Conservation (phyloP, 176 grass and related monocot species). For the Ensete ventricosum region DNA sequence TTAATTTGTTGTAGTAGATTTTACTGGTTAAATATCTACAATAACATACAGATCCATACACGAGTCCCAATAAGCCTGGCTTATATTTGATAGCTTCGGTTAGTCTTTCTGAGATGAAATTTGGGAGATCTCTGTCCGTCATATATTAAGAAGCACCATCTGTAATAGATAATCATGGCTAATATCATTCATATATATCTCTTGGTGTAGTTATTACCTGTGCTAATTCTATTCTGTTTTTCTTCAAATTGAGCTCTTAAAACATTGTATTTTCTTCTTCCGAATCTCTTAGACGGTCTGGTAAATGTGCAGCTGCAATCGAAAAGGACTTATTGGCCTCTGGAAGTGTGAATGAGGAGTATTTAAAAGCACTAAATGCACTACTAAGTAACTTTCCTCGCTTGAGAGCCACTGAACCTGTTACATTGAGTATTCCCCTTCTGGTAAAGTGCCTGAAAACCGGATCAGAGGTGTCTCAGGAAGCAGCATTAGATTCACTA, state of each 20-base stretch:
- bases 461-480: conserved; percentile 91
- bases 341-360: conserved; percentile 94
- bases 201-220: background rate
- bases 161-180: no score
- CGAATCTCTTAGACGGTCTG: background rate
- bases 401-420: conserved; percentile 87
- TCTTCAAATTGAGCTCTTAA: background rate
- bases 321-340: conserved; percentile 96
- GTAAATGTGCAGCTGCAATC: conserved; percentile 62
- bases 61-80: background rate
- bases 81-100: background rate
- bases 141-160: background rate
- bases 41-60: background rate
- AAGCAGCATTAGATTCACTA: conserved; percentile 91
- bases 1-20: no score
- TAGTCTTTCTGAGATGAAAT: background rate
- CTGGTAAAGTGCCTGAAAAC: conserved; percentile 94
- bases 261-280: background rate
- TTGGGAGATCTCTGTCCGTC: background rate
- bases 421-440: conserved; percentile 87
- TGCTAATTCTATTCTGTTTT: background rate
- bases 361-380: conserved; percentile 90
- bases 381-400: conserved; percentile 95
- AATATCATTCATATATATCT: no score
- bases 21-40: no score